These are phyloP conservation scores for Trichophyton schoenleinii DNA, from an alignment of 2,329 filamentous ascomycete species.

Conservation along the genomic window DNA sequence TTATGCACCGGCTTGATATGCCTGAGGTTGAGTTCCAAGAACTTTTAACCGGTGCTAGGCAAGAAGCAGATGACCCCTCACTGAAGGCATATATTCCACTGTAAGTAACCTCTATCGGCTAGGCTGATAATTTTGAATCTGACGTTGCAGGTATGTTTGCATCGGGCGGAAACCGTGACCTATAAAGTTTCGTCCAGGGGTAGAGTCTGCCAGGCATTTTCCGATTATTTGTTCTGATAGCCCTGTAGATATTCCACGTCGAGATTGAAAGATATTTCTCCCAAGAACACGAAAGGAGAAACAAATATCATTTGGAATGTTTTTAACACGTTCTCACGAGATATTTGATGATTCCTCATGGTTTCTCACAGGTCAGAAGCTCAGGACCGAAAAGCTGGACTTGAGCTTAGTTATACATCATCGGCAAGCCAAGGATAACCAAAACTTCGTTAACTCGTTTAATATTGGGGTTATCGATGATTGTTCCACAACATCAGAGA, in stretches of 20 bases:
- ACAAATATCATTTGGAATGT: not conserved
- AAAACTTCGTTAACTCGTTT: not conserved
- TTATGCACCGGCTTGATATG: conserved; percentile 33
- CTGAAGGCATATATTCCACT: conserved; percentile 36
- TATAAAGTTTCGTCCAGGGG: not conserved
- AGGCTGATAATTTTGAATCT: conserved; percentile 8
- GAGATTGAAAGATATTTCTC: not conserved
- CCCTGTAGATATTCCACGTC: not conserved
- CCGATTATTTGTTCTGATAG: not conserved
- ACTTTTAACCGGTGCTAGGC: conserved; percentile 26
- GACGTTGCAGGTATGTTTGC: conserved; percentile 29
- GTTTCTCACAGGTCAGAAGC: no score
- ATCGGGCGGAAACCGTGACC: conserved; percentile 28
- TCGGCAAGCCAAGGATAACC: not conserved
- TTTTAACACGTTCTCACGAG: not conserved
- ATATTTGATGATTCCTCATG: no score
- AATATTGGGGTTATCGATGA: not conserved
- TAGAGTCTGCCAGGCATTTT: no score
- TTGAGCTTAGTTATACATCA: no score
- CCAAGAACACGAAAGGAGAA: not conserved
- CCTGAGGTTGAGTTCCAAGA: conserved; percentile 25
- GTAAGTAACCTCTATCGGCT: conserved; percentile 20
- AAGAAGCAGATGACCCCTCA: conserved; percentile 26
- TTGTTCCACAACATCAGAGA: not conserved
- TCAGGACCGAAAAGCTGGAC: not conserved